phyloP scores from a whole-genome alignment of 371 early-diverging fungal species.

The Mortierella sp. region DNA sequence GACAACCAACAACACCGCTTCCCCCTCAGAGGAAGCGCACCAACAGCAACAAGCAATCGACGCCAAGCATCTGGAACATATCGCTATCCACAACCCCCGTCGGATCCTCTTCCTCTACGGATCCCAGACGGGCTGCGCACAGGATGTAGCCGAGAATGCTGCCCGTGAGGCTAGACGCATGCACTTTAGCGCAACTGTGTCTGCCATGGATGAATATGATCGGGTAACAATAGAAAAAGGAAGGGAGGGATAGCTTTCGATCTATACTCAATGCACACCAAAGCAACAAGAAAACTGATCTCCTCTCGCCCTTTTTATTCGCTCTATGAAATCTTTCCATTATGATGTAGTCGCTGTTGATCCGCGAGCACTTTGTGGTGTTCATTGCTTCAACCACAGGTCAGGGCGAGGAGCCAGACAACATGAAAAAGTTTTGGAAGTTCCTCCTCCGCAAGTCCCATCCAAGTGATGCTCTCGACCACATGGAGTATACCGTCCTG shows the following conservation, averaged over 20 bases:
- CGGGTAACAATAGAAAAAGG: constrained; percentile 56
- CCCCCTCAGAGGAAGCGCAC: background rate
- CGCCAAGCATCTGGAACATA: constrained; percentile 39
- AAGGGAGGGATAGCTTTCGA: background rate
- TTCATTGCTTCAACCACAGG: constrained; percentile 97
- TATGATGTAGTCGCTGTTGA: constrained; percentile 64
- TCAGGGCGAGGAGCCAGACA: constrained; percentile 93
- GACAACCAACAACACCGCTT: background rate
- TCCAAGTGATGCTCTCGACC: constrained; percentile 75
- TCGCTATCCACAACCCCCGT: constrained; percentile 49
- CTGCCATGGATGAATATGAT: constrained; percentile 88
- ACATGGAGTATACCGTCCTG: constrained; percentile 86
- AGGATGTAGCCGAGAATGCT: constrained; percentile 85
- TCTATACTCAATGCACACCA: background rate
- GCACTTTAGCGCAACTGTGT: constrained; percentile 74
- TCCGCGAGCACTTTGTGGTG: constrained; percentile 78
- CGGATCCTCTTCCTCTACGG: constrained; percentile 84
- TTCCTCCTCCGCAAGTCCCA: constrained; percentile 86
- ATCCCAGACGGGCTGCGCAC: constrained; percentile 88
- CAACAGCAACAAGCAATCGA: constrained; percentile 28
- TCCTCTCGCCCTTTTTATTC: background rate
- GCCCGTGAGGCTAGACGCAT: constrained; percentile 82
- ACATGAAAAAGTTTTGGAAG: constrained; percentile 95
- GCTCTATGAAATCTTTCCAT: background rate
- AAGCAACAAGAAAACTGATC: background rate